Evolutionary conservation across 108 stramenopile species (phyloP).

Genomic region (Cyclotella atomus): DNA sequence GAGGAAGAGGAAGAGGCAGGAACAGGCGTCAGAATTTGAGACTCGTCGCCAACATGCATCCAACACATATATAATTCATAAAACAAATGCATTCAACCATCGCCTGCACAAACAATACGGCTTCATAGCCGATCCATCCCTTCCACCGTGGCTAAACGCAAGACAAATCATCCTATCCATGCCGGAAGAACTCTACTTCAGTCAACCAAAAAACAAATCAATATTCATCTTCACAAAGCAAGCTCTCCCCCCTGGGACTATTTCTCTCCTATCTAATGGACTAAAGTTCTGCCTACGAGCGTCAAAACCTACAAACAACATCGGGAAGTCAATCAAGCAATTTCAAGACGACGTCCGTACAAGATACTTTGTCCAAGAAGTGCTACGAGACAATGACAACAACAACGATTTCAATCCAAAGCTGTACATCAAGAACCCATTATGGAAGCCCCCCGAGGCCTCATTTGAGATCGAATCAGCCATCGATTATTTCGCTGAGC

Average conservation of each 20-base stretch:
- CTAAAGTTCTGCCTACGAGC: conserved; percentile 5
- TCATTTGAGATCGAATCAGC: not conserved
- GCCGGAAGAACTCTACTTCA: not conserved
- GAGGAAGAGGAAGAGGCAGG: not conserved
- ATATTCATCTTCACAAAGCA: not conserved
- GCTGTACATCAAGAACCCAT: not conserved
- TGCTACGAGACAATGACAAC: not conserved
- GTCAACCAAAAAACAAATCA: not conserved
- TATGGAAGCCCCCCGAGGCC: not conserved
- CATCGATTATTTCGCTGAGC: too few species aligned
- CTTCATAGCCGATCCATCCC: too few species aligned
- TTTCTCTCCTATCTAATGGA: not conserved
- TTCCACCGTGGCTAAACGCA: not conserved
- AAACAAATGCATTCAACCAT: not conserved
- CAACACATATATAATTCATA: too few species aligned
- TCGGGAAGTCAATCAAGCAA: not conserved
- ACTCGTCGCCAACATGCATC: too few species aligned
- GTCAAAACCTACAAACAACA: not conserved
- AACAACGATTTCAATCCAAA: not conserved
- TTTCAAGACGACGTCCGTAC: not conserved
- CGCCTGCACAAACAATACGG: too few species aligned
- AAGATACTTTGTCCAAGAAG: not conserved
- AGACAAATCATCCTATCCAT: not conserved
- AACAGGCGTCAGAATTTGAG: not conserved
- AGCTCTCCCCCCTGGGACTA: not conserved